These are phyloP conservation scores for Selaginella moellendorffii DNA, from an alignment of 75 land plant genomes.

Conservation along the genomic window DNA sequence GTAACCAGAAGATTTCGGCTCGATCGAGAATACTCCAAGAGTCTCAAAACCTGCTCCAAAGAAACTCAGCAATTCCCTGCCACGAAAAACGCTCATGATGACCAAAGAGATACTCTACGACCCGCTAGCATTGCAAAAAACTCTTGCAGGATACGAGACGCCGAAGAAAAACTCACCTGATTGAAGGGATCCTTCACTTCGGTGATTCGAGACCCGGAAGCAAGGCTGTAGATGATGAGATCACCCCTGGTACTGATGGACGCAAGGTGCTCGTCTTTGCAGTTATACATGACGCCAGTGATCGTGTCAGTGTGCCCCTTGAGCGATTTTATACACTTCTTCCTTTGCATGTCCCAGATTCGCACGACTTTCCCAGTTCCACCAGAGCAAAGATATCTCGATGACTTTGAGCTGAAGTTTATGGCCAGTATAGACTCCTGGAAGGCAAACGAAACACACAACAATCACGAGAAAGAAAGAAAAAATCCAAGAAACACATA, in stretches of 20 bases:
- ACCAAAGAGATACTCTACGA: neutral
- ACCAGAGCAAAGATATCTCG: slow-evolving; percentile 91
- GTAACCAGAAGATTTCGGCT: slow-evolving; percentile 78
- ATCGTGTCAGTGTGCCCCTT: slow-evolving; percentile 82
- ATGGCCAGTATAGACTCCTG: slow-evolving; percentile 78
- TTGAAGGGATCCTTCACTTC: slow-evolving; percentile 79
- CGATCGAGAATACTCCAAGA: slow-evolving; percentile 88
- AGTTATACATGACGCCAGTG: slow-evolving; percentile 84
- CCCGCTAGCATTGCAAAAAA: neutral
- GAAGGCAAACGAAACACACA: too few relatives aligned
- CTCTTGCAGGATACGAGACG: neutral
- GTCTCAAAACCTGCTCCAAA: slow-evolving; percentile 63
- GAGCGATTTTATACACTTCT: slow-evolving; percentile 88
- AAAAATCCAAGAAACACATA: too few relatives aligned
- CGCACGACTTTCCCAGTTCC: slow-evolving; percentile 81
- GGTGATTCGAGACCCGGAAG: slow-evolving; percentile 71
- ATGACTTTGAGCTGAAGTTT: slow-evolving; percentile 78
- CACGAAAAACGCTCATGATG: neutral
- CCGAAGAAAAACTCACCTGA: slow-evolving; percentile 81
- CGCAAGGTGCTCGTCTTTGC: slow-evolving; percentile 91
- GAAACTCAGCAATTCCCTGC: slow-evolving; percentile 12
- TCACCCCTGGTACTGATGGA: slow-evolving; percentile 88
- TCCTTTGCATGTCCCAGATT: slow-evolving; percentile 94
- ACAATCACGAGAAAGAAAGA: too few relatives aligned
- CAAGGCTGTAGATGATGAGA: slow-evolving; percentile 91